Evolutionary conservation across 2,329 filamentous ascomycete species (phyloP).

Genomic region (Stachybotrys chlorohalonatus): DNA sequence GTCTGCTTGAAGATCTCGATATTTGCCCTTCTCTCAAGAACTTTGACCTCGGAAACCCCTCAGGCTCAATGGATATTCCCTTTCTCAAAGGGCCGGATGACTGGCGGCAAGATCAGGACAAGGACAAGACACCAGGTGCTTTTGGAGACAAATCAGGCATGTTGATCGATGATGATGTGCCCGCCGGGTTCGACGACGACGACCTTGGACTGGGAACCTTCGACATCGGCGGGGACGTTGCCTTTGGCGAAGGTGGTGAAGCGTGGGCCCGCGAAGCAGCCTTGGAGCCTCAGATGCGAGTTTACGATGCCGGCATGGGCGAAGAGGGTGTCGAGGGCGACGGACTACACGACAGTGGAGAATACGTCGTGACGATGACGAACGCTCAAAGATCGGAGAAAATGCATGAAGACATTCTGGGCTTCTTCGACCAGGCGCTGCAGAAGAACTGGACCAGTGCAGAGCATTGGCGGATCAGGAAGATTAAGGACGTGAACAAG

Average conservation of each 20-base stretch:
- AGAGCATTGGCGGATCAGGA: slow-evolving; percentile 96
- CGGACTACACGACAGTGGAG: slow-evolving; percentile 46
- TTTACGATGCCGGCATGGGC: slow-evolving; percentile 58
- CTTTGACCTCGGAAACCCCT: slow-evolving; percentile 82
- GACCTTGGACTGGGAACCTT: slow-evolving; percentile 66
- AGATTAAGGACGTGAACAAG: slow-evolving; percentile 74
- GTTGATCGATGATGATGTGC: slow-evolving; percentile 80
- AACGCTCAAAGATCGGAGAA: slow-evolving; percentile 55
- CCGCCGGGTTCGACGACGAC: slow-evolving; percentile 62
- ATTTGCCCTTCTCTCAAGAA: slow-evolving; percentile 92
- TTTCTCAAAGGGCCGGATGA: slow-evolving; percentile 86
- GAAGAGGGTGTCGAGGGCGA: slow-evolving; percentile 37
- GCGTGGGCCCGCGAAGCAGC: slow-evolving; percentile 90
- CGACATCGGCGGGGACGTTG: slow-evolving; percentile 62
- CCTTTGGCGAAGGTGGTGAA: slow-evolving; percentile 93
- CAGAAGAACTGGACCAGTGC: slow-evolving; percentile 97
- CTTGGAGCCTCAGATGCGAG: slow-evolving; percentile 74
- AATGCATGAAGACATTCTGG: slow-evolving; percentile 87
- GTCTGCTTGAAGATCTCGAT: slow-evolving; percentile 71
- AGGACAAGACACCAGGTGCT: slow-evolving; percentile 44
- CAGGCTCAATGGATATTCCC: slow-evolving; percentile 78
- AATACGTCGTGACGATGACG: slow-evolving; percentile 73
- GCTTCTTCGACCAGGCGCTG: slow-evolving; percentile 92
- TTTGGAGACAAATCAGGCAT: slow-evolving; percentile 65
- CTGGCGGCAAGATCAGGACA: slow-evolving; percentile 64